Evolutionary conservation across 176 grass and related monocot genomes (phyloP).

Genomic region (Saccharum officinarum): DNA sequence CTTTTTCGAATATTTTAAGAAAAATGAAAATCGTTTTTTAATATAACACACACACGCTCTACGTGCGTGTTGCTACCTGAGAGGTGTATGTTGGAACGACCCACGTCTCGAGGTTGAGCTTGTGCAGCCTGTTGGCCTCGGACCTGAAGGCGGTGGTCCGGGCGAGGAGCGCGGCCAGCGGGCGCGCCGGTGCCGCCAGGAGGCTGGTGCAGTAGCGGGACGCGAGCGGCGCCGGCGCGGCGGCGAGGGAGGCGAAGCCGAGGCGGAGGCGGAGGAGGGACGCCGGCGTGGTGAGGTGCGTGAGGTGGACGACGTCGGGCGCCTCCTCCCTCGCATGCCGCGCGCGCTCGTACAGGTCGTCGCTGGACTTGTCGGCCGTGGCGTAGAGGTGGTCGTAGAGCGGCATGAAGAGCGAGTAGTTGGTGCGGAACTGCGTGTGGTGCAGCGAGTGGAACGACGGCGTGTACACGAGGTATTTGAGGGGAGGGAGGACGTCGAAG

Average conservation of each 20-base stretch:
- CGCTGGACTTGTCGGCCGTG: conserved; percentile 59
- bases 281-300: conserved; percentile 52
- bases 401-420: conserved; percentile 84
- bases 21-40: background rate
- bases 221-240: conserved; percentile 21
- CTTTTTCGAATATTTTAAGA: too few species aligned
- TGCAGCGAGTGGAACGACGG: conserved; percentile 90
- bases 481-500: conserved; percentile 68
- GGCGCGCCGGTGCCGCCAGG: background rate
- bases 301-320: conserved; percentile 73
- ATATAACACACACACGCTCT: background rate
- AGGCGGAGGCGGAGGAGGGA: conserved; percentile 54
- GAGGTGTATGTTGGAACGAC: conserved; percentile 52
- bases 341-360: conserved; percentile 56
- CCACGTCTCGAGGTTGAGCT: conserved; percentile 57
- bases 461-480: conserved; percentile 92
- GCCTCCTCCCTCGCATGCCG: conserved; percentile 13
- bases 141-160: conserved; percentile 13
- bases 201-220: background rate
- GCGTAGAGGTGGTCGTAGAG: conserved; percentile 70
- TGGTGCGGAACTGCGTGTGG: conserved; percentile 73
- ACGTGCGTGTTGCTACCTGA: conserved; percentile 30
- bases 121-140: conserved; percentile 48
- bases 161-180: conserved; percentile 15
- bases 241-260: conserved; percentile 51